Conservation (phyloP, 2,329 filamentous ascomycete species). For the Juglanconis juglandina region DNA sequence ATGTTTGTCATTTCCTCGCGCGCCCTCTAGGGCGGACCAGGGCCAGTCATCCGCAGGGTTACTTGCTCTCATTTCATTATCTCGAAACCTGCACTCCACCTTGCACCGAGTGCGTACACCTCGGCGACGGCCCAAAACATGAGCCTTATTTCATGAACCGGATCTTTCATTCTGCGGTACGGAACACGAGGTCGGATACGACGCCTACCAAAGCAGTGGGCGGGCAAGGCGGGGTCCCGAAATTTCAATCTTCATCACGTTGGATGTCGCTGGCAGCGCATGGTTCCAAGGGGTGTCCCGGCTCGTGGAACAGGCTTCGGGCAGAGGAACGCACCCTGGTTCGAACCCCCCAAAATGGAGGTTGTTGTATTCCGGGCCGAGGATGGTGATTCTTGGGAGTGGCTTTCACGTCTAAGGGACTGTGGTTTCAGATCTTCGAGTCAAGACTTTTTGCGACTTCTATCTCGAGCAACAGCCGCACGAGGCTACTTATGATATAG, state of each 20-base stretch:
- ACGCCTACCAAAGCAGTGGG: background rate
- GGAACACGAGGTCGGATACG: background rate
- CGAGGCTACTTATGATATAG: background rate
- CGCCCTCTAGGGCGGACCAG: background rate
- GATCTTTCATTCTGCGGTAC: background rate
- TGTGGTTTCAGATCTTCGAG: slow-evolving; percentile 12
- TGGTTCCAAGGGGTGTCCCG: no score
- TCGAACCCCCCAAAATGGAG: no score
- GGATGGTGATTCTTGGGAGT: background rate
- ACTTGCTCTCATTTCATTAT: slow-evolving; percentile 10
- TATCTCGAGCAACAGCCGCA: background rate
- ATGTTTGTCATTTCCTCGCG: slow-evolving; percentile 4
- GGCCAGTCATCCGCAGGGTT: slow-evolving; percentile 5
- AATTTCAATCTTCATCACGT: no score
- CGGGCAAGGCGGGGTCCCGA: no score
- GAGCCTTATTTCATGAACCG: background rate
- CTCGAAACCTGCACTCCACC: slow-evolving; percentile 9
- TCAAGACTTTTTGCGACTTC: slow-evolving; percentile 1
- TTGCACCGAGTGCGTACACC: background rate
- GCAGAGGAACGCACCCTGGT: background rate
- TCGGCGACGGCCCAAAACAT: background rate
- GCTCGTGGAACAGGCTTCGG: no score
- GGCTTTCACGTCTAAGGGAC: background rate
- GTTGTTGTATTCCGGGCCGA: background rate
- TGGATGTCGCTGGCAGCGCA: no score